Percentiles rank a stretch among this genome's conserved stretches.
Conservation (phyloP, 768 basidiomycete genomes). For the Suillus subaureus region DNA sequence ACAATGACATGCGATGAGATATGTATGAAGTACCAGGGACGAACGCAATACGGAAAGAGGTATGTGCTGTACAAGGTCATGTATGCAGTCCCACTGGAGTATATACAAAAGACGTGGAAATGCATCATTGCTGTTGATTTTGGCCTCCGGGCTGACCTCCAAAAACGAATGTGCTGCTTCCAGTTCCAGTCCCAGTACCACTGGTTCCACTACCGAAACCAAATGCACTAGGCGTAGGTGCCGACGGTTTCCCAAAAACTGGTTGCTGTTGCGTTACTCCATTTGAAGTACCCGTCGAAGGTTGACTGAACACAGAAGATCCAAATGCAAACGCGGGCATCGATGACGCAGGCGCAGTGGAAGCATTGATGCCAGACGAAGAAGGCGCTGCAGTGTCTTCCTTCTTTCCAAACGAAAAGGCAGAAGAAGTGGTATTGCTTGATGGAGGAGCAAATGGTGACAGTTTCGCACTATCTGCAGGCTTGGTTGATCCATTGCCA, state of each 20-base stretch:
- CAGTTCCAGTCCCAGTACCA: conserved; percentile 15
- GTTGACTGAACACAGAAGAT: neutral
- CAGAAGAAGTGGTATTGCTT: conserved; percentile 9
- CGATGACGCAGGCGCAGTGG: neutral
- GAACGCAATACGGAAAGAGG: neutral
- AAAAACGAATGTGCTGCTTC: conserved; percentile 15
- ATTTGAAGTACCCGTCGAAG: conserved; percentile 7
- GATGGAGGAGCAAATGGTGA: conserved; percentile 19
- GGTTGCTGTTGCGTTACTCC: conserved; percentile 18
- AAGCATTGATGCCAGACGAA: conserved; percentile 7
- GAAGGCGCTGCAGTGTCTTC: neutral
- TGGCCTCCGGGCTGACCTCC: conserved; percentile 22
- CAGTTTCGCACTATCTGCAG: conserved; percentile 19
- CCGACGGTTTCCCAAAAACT: conserved; percentile 29
- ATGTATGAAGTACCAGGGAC: neutral
- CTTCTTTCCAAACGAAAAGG: conserved; percentile 10
- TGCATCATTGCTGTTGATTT: conserved; percentile 33
- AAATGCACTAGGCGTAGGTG: conserved; percentile 30
- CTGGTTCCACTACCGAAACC: conserved; percentile 34
- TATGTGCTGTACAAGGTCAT: conserved; percentile 1
- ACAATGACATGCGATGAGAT: neutral
- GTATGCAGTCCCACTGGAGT: neutral
- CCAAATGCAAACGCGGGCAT: conserved; percentile 13
- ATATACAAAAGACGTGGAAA: neutral
- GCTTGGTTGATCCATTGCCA: conserved; percentile 20